A percentile compares a stretch with the other conserved stretches of the same genome.
Evolutionary conservation across 495 filamentous ascomycete genomes (phyloP).

Genomic region (Aspergillus panamensis): DNA sequence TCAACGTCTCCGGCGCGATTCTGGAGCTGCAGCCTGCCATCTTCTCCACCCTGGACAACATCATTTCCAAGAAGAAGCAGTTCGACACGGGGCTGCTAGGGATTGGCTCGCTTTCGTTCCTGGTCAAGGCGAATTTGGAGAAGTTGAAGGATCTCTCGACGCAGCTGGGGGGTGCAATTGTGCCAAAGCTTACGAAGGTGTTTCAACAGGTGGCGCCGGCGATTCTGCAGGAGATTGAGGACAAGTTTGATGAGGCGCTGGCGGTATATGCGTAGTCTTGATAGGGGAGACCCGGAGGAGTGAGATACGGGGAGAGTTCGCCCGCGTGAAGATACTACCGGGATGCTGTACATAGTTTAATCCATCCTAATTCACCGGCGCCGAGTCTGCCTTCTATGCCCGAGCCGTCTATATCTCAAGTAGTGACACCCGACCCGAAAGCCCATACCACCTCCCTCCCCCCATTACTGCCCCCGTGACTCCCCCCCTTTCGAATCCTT

Average conservation of each 20-base stretch:
- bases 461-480: no score
- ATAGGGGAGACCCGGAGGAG: no score
- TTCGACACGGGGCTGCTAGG: conserved; percentile 24
- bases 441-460: no score
- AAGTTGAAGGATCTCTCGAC: conserved; percentile 15
- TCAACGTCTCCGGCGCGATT: conserved; percentile 17
- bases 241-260: conserved; percentile 21
- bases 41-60: conserved; percentile 21
- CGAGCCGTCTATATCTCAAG: no score
- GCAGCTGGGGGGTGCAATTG: conserved; percentile 17
- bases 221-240: conserved; percentile 19
- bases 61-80: conserved; percentile 21
- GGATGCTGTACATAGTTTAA: neutral
- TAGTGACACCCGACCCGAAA: no score
- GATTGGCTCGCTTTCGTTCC: conserved; percentile 16
- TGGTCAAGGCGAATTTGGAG: conserved; percentile 22
- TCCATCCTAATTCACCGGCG: no score
- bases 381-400: no score
- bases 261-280: conserved; percentile 14
- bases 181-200: conserved; percentile 14
- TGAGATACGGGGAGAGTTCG: no score
- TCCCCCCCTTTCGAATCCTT: no score
- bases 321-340: no score
- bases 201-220: conserved; percentile 22
- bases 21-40: conserved; percentile 22